A percentile compares a stretch with the other conserved stretches of the same genome.
Conservation (phyloP, 345 rosid genomes). For the Limnanthes douglasii region DNA sequence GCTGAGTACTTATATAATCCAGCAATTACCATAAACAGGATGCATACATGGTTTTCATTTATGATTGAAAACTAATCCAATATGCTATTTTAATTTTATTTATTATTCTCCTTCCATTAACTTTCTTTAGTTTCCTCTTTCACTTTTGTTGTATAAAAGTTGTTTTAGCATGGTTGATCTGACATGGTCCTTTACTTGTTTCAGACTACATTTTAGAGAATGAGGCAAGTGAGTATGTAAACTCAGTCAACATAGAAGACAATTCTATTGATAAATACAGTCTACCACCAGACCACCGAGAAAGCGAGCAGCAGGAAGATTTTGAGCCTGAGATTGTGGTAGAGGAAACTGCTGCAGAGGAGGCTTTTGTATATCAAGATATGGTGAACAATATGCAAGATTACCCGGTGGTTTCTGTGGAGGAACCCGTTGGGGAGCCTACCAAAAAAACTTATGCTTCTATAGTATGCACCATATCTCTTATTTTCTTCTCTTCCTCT, state of each 20-base stretch:
- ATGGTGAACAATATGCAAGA: conserved; percentile 31
- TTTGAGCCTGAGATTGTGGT: conserved; percentile 36
- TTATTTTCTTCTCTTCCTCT: conserved; percentile 1
- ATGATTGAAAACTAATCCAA: no score
- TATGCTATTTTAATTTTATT: background rate
- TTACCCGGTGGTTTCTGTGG: conserved; percentile 22
- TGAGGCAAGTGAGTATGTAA: conserved; percentile 60
- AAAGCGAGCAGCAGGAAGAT: conserved; percentile 45
- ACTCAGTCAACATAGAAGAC: conserved; percentile 57
- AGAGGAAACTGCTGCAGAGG: conserved; percentile 54
- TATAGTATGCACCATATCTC: conserved; percentile 40
- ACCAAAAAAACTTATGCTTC: conserved; percentile 74
- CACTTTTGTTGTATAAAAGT: background rate
- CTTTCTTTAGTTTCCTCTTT: background rate
- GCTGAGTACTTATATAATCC: no score
- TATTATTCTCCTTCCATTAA: background rate
- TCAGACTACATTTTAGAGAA: conserved; percentile 65
- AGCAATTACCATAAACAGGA: no score
- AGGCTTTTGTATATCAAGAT: conserved; percentile 17
- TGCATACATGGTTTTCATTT: no score
- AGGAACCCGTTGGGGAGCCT: conserved; percentile 57
- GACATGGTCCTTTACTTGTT: conserved; percentile 26
- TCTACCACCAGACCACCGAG: conserved; percentile 36
- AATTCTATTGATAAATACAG: conserved; percentile 48
- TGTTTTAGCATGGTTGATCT: conserved; percentile 1